Evolutionary conservation across 1,284 basidiomycete species (phyloP), one percentile per base, ranked within the genome.

Genomic region (Leccinum cinnamomeum): DNA sequence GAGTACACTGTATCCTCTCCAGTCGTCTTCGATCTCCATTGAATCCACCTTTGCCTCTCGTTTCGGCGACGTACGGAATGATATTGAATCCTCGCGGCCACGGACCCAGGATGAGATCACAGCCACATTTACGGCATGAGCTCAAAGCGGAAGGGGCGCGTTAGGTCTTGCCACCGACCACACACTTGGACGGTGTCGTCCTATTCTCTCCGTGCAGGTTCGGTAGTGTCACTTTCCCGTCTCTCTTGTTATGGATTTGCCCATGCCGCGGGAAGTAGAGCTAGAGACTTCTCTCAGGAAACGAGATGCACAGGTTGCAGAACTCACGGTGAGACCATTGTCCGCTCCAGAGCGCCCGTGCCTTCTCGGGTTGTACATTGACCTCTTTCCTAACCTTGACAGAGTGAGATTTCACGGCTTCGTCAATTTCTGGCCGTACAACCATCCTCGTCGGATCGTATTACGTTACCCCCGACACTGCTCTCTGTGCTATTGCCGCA

Each of bases 181-280:
- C 72, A 70, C 69, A 62, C 18, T 46, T 48, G 18, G 11, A 58
- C 71, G 64, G 62, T 60, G 58, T 70, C 62, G 62, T 61, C 62
- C 41, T 64, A 23, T 48, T 58, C 62, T 25, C 51, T 51, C 61
- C 59, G 44, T 56, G 51, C 57, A 62, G 64, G 61, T 37, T 60
- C 58, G 64, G 56, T 60, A 59, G 59, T 67, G 64, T 62, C 58
- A 60, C 61, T 58, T 51, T 37, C 54, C 59, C 63, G 63, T 66
- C 53, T 57, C 61, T 60, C 58, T 65, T 65, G 66, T 68, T 70
- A 90, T 90, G 88, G 84, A 87, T 64, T 76, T 90, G 54, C 91
- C 91, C 23, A 83, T 87, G 41, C 77, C 84, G 62, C 81, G 91
- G 73, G 90, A 92, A 76, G 79, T 91, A 64, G 89, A 92, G 72